Conservation (phyloP, 192 early-diverging fungal species). For the Entophlyctis helioformis region DNA sequence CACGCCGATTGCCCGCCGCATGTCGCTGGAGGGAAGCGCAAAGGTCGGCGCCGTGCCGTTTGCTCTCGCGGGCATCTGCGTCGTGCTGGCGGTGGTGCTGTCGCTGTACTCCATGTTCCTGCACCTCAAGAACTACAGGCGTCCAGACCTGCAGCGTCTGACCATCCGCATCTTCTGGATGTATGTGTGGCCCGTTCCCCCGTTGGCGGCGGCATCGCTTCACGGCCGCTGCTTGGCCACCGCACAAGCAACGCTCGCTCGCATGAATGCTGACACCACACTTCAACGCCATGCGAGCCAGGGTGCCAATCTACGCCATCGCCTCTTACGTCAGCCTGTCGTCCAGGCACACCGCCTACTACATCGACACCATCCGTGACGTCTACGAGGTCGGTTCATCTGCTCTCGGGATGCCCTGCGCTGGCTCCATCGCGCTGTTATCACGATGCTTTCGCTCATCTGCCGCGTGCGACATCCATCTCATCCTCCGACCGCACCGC, state of each 20-base stretch:
- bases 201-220: no score
- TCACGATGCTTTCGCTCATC: no score
- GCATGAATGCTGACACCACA: no score
- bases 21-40: no score
- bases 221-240: slow-evolving; percentile 2
- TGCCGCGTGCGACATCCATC: no score
- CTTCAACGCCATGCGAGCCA: no score
- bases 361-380: slow-evolving; percentile 82
- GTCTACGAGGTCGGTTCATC: slow-evolving; percentile 59
- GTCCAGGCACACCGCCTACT: slow-evolving; percentile 63
- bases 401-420: background rate
- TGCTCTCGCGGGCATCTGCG: no score
- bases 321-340: slow-evolving; percentile 67
- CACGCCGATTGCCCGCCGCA: no score
- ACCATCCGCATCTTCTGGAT: slow-evolving; percentile 43
- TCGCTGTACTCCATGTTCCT: slow-evolving; percentile 20
- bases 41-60: no score
- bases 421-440: background rate
- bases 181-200: slow-evolving; percentile 1
- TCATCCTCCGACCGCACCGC: no score
- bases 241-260: slow-evolving; percentile 8
- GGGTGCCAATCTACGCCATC: slow-evolving; percentile 82
- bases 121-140: slow-evolving; percentile 35
- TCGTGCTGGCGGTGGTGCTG: no score
- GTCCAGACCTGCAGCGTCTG: slow-evolving; percentile 51